Base-by-base conservation (phyloP, 306 rosid genomes). In the Betula pendula region DNA sequence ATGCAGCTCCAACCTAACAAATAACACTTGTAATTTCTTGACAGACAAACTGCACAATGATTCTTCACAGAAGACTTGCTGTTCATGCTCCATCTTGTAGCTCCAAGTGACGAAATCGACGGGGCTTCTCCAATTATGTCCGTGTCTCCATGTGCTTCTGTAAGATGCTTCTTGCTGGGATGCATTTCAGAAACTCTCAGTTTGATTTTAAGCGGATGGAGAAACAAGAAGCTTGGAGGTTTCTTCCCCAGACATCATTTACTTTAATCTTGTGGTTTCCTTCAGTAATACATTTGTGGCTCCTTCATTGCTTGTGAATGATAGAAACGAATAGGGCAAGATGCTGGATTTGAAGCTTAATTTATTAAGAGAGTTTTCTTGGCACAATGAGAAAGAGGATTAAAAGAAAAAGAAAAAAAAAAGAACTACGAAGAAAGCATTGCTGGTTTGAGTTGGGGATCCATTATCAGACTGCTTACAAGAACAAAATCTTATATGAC, bases 1-100 rank as follows among this genome's bases (percentile, higher is more conserved):
- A 3, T 49, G 29, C 17, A 51, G 43, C 35, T 69, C 40, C 65
- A 4, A 16, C 10, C 15, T 53, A 50, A 31, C 60, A 19, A 56
- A 19, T 74, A 31, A 71, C 3, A 58, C 31, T n/a, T n/a, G 74
- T 20, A 45, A 19, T 35, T 35, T 58, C 70, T 77, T 20, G 25
- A 53, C 78, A 85, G 88, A 79, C 24, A 81, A 72, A 47, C 27
- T 68, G 76, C 79, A 71, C 66, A 76, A 68, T 66, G 85, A 71
- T 71, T 81, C 79, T 40, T 79, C 70, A 8, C 71, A 72, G 74
- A 67, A 56, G 69, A 38, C 70, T 13, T 68, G 84, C 74, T 85
- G 88, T 67, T 69, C 76, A 59, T 85, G 88, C 68, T 22, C 85
- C 11, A 81, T 85, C 70, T 66, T 85, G 83, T 85, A 85, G 79